A percentile compares a stretch with the other conserved stretches of the same genome.
Conservation (phyloP, 306 rosid species). For the Malus sylvestris region DNA sequence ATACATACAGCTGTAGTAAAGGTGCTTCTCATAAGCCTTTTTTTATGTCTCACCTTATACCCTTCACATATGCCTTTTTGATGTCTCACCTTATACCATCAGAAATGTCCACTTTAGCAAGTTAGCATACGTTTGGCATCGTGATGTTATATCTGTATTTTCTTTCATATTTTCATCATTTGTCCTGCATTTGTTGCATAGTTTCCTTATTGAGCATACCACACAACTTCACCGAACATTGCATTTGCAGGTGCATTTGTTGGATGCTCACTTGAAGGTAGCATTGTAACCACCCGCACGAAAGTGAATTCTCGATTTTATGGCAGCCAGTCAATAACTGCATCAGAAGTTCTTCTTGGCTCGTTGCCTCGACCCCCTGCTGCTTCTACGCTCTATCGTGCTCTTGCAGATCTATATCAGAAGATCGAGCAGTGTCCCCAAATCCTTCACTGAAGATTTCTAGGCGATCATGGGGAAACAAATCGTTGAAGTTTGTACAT, state of each 20-base stretch:
- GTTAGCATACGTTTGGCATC: not conserved
- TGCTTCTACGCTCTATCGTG: slow-evolving; percentile 66
- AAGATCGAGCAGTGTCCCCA: slow-evolving; percentile 38
- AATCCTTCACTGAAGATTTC: too few relatives aligned
- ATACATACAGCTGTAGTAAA: slow-evolving; percentile 93
- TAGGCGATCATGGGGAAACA: not conserved
- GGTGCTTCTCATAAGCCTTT: slow-evolving; percentile 27
- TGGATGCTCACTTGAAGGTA: slow-evolving; percentile 92
- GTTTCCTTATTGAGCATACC: not conserved
- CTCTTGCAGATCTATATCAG: slow-evolving; percentile 64
- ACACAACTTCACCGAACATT: not conserved
- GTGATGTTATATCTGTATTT: not conserved
- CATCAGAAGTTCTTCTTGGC: slow-evolving; percentile 76
- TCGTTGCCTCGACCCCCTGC: slow-evolving; percentile 91
- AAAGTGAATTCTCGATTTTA: slow-evolving; percentile 69
- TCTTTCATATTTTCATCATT: not conserved
- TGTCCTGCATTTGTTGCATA: not conserved
- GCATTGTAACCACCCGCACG: slow-evolving; percentile 62
- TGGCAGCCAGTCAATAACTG: slow-evolving; percentile 68
- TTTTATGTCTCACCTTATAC: not conserved
- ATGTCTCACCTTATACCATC: not conserved
- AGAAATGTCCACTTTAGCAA: not conserved
- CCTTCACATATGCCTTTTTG: not conserved
- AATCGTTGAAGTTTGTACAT: not conserved
- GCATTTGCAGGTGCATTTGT: slow-evolving; percentile 79